Conservation (phyloP, 2,329 filamentous ascomycete species). For the Colletotrichum tropicicola region DNA sequence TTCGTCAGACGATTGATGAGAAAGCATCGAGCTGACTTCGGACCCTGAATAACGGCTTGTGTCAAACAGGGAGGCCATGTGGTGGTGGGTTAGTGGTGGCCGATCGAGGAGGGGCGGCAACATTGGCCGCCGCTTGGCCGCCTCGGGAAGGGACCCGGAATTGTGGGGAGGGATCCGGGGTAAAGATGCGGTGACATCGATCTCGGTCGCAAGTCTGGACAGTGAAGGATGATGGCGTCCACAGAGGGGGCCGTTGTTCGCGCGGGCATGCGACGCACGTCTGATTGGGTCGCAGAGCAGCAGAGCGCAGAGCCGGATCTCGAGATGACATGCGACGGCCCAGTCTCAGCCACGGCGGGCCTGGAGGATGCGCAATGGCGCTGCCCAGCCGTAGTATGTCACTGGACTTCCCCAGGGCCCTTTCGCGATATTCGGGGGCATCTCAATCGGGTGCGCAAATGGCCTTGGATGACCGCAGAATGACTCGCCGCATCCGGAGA, state of each 20-base stretch:
- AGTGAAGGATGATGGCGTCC: background rate
- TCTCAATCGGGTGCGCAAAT: background rate
- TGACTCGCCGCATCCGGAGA: background rate
- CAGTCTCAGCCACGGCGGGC: conserved; percentile 4
- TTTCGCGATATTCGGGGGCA: background rate
- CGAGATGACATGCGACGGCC: background rate
- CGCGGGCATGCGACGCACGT: conserved; percentile 13
- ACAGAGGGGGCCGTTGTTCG: background rate
- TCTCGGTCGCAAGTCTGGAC: conserved; percentile 6
- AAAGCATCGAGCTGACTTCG: conserved; percentile 1
- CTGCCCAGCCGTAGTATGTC: background rate
- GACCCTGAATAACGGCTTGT: conserved; percentile 14
- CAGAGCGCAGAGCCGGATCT: background rate
- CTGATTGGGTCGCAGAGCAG: background rate
- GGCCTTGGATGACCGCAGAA: too few species aligned
- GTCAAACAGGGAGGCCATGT: conserved; percentile 28
- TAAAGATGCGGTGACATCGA: conserved; percentile 22
- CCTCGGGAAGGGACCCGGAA: conserved; percentile 26
- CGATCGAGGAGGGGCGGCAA: conserved; percentile 28
- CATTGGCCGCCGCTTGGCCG: conserved; percentile 27
- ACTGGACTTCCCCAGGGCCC: background rate
- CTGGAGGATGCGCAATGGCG: too few species aligned
- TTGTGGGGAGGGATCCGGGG: conserved; percentile 23
- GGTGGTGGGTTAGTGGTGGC: conserved; percentile 22
- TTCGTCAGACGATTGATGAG: background rate